Evolutionary conservation across 371 early-diverging fungal genomes (phyloP), one percentile per base, ranked within the genome.

Genomic region (Dichotomocladium elegans): DNA sequence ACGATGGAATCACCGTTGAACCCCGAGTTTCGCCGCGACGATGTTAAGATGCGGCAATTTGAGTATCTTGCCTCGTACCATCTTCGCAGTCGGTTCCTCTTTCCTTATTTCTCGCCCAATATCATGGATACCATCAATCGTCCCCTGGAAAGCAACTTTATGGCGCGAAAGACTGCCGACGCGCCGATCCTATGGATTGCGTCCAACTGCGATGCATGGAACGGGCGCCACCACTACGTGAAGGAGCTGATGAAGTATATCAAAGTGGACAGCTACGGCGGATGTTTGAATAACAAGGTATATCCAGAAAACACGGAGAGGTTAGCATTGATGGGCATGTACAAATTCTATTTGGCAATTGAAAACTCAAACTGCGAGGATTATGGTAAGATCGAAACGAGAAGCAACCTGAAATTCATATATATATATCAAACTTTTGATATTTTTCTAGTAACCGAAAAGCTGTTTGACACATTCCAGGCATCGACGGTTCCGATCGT

Each of bases 351-450:
- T 55, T 55, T 74, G 5, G 59, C 71, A 0, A 58, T 68, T 14
- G 74, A 74, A 26, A 70, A 70, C 35, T 57, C 71, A 15, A 74
- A 74, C 31, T 74, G 71, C 19, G 68, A 64, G 25, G 61, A 68
- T 26, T 73, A 73, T 63, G 73, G 71, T 71, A 66, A 35, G 26
- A 17, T 27, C 10, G n/a, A n/a, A n/a, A n/a, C n/a, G n/a, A n/a
- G n/a, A n/a, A n/a, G n/a, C n/a, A n/a, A n/a, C n/a, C n/a, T n/a
- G n/a, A n/a, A n/a, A n/a, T n/a, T n/a, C n/a, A n/a, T n/a, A n/a
- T n/a, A n/a, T n/a, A n/a, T n/a, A n/a, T n/a, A n/a, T n/a, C n/a
- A n/a, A n/a, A n/a, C n/a, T n/a, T n/a, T n/a, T n/a, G n/a, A n/a
- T n/a, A n/a, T n/a, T n/a, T n/a, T n/a, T 30, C 10, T 48, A 71